Base-by-base conservation (phyloP, 805 yeast species). In the Metschnikowia rubicola region DNA sequence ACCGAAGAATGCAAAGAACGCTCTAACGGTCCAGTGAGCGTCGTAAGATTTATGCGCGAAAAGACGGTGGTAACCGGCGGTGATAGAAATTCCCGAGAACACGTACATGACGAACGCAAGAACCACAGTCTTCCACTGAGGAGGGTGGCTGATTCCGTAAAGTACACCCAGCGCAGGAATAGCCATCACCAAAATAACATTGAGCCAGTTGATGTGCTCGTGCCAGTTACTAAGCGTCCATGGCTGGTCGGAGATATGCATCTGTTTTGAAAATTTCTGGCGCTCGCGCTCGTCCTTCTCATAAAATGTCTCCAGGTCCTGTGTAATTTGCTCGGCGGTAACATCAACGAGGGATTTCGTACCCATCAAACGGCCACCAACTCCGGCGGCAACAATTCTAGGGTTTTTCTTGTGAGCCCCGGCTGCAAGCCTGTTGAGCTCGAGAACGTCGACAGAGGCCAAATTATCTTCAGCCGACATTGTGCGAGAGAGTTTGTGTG, bases 41-140 rank as follows among this genome's bases (percentile, higher is more conserved):
- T 76, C 75, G 59, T 81, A 86, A 15, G 92, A 74, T 64, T 84
- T 81, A 67, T 87, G 95, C 29, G 94, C 73, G 82, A 83, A 87
- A 53, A 84, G 71, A 67, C 95, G 74, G 62, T 87, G 95, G 67
- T 87, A 87, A 43, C 95, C 95, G 12, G 87, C 94, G 19, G 94
- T 87, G 64, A 87, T 84, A 37, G 92, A 85, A 26, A 84, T 52
- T 58, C 95, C 95, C 51, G 84, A 79, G 44, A 81, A 64, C 13
- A 68, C 58, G 61, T 84, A 87, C 44, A 82, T 66, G 15, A 76
- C 43, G 17, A 84, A 41, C 0, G 84, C 75, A 60, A 84, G 78
- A 15, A 71, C 56, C 2, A 81, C 56, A 2, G 96, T 77, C 55
- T 79, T 74, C 47, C 58, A 50, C 37, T 73, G 73, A 35, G 86